These are phyloP conservation scores for Xylaria palmicola DNA, from an alignment of 495 filamentous ascomycete genomes.

Conservation along the genomic window DNA sequence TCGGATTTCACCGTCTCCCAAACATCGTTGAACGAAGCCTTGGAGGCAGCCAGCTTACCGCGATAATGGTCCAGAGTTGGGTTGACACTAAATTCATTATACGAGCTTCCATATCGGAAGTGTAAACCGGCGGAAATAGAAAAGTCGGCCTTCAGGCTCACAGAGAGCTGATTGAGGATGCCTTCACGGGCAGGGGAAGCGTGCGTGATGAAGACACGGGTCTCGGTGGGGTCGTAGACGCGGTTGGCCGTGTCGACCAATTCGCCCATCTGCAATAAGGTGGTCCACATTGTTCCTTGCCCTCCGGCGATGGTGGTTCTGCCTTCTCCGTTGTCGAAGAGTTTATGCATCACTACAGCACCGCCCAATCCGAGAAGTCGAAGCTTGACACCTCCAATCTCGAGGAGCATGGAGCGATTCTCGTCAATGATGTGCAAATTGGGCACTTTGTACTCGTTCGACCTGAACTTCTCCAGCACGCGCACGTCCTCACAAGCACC, in stretches of 20 bases:
- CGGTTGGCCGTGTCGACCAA: constrained; percentile 96
- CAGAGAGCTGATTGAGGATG: constrained; percentile 95
- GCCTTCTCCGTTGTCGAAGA: constrained; percentile 98
- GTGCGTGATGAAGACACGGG: constrained; percentile 96
- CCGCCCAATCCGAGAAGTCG: constrained; percentile 91
- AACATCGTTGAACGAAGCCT: constrained; percentile 98
- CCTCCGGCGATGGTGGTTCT: constrained; percentile 97
- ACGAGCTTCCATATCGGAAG: constrained; percentile 98
- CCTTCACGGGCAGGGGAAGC: constrained; percentile 96
- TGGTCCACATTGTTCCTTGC: constrained; percentile 99
- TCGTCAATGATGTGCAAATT: constrained; percentile 99
- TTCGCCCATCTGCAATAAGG: constrained; percentile 96
- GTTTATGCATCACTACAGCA: constrained; percentile 99
- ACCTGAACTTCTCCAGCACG: constrained; percentile 96
- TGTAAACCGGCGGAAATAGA: constrained; percentile 96
- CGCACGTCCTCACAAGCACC: constrained; percentile 98
- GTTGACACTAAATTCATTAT: constrained; percentile 99
- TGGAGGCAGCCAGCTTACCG: constrained; percentile 98
- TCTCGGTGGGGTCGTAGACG: constrained; percentile 97
- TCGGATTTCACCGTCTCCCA: constrained; percentile 98
- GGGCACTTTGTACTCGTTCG: constrained; percentile 95
- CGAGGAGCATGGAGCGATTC: constrained; percentile 88
- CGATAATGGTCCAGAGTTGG: constrained; percentile 97
- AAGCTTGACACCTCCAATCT: constrained; percentile 94
- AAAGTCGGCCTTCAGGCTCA: constrained; percentile 97